phyloP scores from a whole-genome alignment of 2,329 filamentous ascomycete genomes.

The Venturia effusa region DNA sequence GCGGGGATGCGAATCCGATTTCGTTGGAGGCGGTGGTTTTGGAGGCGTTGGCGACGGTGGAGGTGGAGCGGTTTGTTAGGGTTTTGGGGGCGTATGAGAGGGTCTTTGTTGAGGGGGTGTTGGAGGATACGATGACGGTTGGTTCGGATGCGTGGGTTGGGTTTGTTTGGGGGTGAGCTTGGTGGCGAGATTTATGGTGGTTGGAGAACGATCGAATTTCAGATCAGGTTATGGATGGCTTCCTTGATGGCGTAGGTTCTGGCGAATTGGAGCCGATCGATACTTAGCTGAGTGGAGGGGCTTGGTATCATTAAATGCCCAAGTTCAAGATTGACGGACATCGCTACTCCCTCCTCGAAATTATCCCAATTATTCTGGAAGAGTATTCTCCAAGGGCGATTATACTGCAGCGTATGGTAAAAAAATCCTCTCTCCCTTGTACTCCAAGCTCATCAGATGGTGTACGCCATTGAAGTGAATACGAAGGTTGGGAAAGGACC shows the following conservation, averaged over 20 bases:
- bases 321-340: too few relatives aligned
- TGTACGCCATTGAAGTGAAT: too few relatives aligned
- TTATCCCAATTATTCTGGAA: too few relatives aligned
- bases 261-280: neutral
- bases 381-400: too few relatives aligned
- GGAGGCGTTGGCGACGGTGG: neutral
- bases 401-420: too few relatives aligned
- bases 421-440: too few relatives aligned
- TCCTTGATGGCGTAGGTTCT: neutral
- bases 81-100: neutral
- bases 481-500: too few relatives aligned
- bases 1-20: neutral
- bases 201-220: neutral
- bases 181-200: neutral
- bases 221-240: neutral
- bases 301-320: too few relatives aligned
- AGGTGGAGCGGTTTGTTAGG: slow-evolving; percentile 2
- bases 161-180: neutral
- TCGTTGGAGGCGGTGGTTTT: neutral
- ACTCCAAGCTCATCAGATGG: too few relatives aligned
- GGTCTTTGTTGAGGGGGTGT: neutral
- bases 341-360: too few relatives aligned
- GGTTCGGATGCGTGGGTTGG: neutral
- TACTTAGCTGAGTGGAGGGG: neutral
- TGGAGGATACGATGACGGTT: neutral